These are phyloP conservation scores for Rubroshorea leprosula DNA, from an alignment of 345 rosid species.

Conservation along the genomic window DNA sequence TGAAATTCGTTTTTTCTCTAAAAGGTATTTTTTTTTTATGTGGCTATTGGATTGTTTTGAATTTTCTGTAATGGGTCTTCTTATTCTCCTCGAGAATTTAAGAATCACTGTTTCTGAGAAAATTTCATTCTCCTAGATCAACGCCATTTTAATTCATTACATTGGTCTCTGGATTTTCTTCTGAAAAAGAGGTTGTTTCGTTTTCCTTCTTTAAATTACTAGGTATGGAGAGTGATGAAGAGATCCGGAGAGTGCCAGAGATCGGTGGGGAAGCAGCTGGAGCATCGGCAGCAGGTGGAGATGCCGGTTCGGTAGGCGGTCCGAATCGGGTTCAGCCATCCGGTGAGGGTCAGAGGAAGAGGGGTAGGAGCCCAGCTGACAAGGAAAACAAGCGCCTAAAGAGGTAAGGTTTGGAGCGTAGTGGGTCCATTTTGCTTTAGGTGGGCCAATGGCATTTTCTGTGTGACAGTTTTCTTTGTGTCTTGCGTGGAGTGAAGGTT, in stretches of 20 bases:
- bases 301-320: conserved; percentile 38
- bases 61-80: conserved; percentile 20
- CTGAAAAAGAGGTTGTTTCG: too few species aligned
- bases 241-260: conserved; percentile 92
- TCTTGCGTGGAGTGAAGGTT: conserved; percentile 38
- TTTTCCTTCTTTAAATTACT: too few species aligned
- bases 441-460: conserved; percentile 15
- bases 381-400: conserved; percentile 85
- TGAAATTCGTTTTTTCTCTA: neutral
- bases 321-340: conserved; percentile 40
- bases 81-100: conserved; percentile 1
- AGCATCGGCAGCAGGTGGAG: conserved; percentile 40
- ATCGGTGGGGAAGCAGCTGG: conserved; percentile 60
- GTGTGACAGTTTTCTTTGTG: neutral
- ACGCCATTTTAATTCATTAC: conserved; percentile 17
- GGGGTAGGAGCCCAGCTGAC: conserved; percentile 89
- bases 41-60: conserved; percentile 9
- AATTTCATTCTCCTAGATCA: conserved; percentile 22
- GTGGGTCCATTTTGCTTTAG: neutral
- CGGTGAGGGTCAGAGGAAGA: conserved; percentile 57
- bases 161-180: neutral
- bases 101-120: conserved; percentile 15
- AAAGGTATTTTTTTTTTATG: neutral
- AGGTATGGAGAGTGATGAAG: conserved; percentile 98
- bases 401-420: conserved; percentile 34